Evolutionary conservation across 2,329 filamentous ascomycete species (phyloP).

Genomic region (Pseudopyricularia cyperi): DNA sequence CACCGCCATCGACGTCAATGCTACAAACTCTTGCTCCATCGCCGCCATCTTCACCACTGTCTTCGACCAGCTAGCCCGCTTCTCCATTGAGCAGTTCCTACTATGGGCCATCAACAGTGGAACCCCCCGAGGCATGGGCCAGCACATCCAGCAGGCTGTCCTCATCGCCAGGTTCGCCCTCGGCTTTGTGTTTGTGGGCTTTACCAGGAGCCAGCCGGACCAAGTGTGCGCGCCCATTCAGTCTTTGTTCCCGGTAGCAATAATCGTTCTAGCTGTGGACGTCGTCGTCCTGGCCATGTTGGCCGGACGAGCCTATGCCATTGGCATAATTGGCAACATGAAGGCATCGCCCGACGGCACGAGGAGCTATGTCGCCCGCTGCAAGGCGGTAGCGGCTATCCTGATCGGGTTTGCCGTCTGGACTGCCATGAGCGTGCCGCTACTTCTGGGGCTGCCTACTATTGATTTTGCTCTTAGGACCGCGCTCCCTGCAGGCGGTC

Average conservation of each 20-base stretch:
- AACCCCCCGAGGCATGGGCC: conserved; percentile 17
- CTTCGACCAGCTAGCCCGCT: conserved; percentile 44
- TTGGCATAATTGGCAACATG: conserved; percentile 19
- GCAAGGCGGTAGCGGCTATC: conserved; percentile 27
- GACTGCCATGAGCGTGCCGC: conserved; percentile 38
- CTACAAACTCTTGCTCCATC: conserved; percentile 34
- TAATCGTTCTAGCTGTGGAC: conserved; percentile 31
- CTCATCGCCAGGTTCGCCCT: conserved; percentile 35
- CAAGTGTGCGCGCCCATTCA: conserved; percentile 37
- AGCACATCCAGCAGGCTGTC: conserved; percentile 31
- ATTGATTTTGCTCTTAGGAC: conserved; percentile 31
- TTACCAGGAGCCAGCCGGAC: conserved; percentile 37
- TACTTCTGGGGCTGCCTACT: conserved; percentile 32
- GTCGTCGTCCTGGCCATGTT: conserved; percentile 28
- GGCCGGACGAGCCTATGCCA: conserved; percentile 22
- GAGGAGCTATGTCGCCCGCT: conserved; percentile 13
- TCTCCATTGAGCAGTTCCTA: conserved; percentile 39
- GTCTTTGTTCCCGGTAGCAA: conserved; percentile 28
- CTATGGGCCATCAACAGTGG: conserved; percentile 34
- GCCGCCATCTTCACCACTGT: conserved; percentile 36
- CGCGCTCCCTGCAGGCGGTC: conserved; percentile 35
- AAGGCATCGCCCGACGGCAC: neutral
- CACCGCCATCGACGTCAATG: conserved; percentile 29
- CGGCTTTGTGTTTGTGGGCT: conserved; percentile 40
- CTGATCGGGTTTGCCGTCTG: conserved; percentile 35